A percentile compares a stretch with the other conserved stretches of the same genome.
Evolutionary conservation across 805 yeast species (phyloP).

Genomic region (Starmera amethionina): DNA sequence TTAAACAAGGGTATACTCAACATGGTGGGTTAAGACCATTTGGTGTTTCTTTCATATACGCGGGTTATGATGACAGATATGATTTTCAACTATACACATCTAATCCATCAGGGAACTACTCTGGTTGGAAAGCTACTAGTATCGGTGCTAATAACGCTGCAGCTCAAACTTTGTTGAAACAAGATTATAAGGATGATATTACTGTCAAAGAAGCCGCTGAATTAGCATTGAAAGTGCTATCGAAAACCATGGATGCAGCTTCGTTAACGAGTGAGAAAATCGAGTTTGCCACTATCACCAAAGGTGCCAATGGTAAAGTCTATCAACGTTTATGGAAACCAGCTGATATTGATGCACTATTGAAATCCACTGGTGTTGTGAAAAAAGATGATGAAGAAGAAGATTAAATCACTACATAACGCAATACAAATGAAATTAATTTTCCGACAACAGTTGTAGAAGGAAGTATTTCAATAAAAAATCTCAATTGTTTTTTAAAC

Average conservation of each 20-base stretch:
- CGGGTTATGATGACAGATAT: constrained; percentile 86
- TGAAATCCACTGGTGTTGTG: constrained; percentile 64
- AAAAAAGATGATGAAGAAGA: constrained; percentile 43
- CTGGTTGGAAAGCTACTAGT: constrained; percentile 97
- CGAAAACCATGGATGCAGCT: constrained; percentile 89
- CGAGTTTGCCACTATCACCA: constrained; percentile 78
- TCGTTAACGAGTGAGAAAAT: constrained; percentile 81
- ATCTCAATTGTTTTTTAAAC: not conserved
- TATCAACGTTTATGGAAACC: constrained; percentile 73
- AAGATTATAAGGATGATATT: constrained; percentile 84
- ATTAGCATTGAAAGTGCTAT: constrained; percentile 81
- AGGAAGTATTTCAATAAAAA: not conserved
- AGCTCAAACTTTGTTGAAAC: constrained; percentile 91
- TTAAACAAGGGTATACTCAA: constrained; percentile 96
- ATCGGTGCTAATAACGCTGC: constrained; percentile 96
- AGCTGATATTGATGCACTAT: constrained; percentile 60
- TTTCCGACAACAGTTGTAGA: too few species aligned
- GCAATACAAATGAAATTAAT: too few species aligned
- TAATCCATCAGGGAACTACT: constrained; percentile 94
- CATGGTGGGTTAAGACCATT: constrained; percentile 98
- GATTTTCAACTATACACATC: constrained; percentile 91
- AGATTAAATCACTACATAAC: constrained; percentile 1
- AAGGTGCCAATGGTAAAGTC: constrained; percentile 39
- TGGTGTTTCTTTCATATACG: constrained; percentile 93
- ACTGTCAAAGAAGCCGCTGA: constrained; percentile 68